Conservation (phyloP, 768 basidiomycete genomes). For the Lactarius akahatsu region DNA sequence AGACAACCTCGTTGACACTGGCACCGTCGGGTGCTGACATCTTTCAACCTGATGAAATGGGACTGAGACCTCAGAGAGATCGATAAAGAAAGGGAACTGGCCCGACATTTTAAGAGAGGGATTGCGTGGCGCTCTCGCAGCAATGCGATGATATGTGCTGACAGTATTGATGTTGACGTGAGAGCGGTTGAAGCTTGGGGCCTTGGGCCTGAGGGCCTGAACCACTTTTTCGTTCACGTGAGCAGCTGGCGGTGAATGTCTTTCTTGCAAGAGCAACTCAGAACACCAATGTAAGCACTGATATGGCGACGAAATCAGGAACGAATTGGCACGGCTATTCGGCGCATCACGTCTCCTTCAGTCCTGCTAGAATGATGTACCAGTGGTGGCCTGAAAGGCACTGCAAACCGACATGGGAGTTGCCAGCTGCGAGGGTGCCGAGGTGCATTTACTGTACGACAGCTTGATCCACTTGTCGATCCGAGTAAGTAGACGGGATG, state of each 20-base stretch:
- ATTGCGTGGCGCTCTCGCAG: background rate
- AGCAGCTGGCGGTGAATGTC: background rate
- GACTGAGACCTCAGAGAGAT: background rate
- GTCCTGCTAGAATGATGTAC: no score
- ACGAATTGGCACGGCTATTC: no score
- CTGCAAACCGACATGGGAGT: no score
- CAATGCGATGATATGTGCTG: background rate
- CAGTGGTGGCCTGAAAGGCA: no score
- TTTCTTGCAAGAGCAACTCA: background rate
- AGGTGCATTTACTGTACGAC: no score
- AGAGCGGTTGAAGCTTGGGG: background rate
- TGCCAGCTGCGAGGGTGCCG: no score
- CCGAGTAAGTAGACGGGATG: no score
- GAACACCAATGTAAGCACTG: background rate
- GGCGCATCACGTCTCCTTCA: no score
- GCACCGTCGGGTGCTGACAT: background rate
- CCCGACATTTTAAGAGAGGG: background rate
- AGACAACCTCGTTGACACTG: constrained; percentile 1
- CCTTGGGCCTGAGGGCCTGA: background rate
- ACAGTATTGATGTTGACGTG: background rate
- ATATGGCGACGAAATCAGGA: no score
- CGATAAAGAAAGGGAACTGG: background rate
- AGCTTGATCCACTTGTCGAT: no score
- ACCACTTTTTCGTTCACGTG: background rate
- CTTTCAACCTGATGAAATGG: background rate